These are phyloP conservation scores for Crucibulum laeve DNA, from an alignment of 768 basidiomycete species.

Conservation along the genomic window DNA sequence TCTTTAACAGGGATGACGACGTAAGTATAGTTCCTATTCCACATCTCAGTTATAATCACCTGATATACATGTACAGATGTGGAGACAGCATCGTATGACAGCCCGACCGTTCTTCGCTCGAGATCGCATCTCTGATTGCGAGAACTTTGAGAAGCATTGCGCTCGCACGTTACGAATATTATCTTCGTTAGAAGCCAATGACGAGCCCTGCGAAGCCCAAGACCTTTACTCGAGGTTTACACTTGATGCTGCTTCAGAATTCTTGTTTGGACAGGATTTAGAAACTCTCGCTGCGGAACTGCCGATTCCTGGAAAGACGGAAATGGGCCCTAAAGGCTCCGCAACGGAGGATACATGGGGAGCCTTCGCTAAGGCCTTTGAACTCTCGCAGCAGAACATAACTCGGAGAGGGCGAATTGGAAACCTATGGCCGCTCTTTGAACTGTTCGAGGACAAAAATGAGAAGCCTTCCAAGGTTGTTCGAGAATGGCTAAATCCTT, in stretches of 20 bases:
- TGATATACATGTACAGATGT: too few species aligned
- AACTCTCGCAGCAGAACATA: conserved; percentile 50
- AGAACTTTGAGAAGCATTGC: conserved; percentile 58
- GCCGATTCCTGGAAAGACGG: conserved; percentile 40
- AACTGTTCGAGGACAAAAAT: conserved; percentile 53
- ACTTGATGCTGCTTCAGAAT: conserved; percentile 69
- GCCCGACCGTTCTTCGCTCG: conserved; percentile 73
- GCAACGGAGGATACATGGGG: conserved; percentile 59
- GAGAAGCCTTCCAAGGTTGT: conserved; percentile 44
- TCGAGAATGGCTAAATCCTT: conserved; percentile 58
- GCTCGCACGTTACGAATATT: conserved; percentile 43
- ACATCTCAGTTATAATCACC: too few species aligned
- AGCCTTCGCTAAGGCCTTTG: conserved; percentile 55
- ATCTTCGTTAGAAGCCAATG: conserved; percentile 29
- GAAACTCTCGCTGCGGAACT: conserved; percentile 54
- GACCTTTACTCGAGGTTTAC: conserved; percentile 67
- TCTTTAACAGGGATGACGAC: conserved; percentile 76
- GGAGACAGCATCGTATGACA: conserved; percentile 51
- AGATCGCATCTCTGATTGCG: conserved; percentile 69
- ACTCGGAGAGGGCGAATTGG: conserved; percentile 47
- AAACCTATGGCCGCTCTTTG: conserved; percentile 57
- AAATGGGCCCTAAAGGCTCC: conserved; percentile 55
- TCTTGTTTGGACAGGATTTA: conserved; percentile 64
- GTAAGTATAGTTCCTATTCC: conserved; percentile 23
- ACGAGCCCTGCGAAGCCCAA: conserved; percentile 55